Evolutionary conservation across 2,329 filamentous ascomycete species (phyloP).

Genomic region (Madurella mycetomatis): DNA sequence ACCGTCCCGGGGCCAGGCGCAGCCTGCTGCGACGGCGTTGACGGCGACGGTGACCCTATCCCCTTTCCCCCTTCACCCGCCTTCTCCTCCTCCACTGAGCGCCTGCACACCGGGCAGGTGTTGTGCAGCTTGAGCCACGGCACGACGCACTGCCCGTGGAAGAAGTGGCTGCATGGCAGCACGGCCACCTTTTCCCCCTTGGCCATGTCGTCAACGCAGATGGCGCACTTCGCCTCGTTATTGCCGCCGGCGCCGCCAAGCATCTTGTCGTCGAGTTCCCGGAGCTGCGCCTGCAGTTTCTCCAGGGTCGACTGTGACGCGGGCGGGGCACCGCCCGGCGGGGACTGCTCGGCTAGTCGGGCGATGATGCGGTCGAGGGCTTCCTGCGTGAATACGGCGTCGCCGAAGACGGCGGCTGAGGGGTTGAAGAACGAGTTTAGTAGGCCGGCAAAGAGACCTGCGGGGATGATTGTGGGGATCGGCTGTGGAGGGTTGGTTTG

Average conservation of each 20-base stretch:
- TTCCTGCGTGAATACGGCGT: slow-evolving; percentile 21
- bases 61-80: neutral
- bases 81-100: slow-evolving; percentile 17
- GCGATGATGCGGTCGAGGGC: slow-evolving; percentile 21
- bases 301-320: slow-evolving; percentile 20
- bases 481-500: neutral
- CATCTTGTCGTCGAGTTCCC: slow-evolving; percentile 21
- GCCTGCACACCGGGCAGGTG: slow-evolving; percentile 22
- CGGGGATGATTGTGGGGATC: neutral
- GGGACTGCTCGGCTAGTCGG: slow-evolving; percentile 16
- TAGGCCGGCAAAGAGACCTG: slow-evolving; percentile 2
- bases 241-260: slow-evolving; percentile 4
- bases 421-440: slow-evolving; percentile 15
- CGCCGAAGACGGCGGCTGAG: slow-evolving; percentile 11
- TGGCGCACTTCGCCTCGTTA: slow-evolving; percentile 8
- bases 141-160: slow-evolving; percentile 22
- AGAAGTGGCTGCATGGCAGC: slow-evolving; percentile 22
- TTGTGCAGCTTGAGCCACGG: slow-evolving; percentile 22
- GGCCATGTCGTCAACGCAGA: slow-evolving; percentile 19
- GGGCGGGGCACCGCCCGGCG: slow-evolving; percentile 17
- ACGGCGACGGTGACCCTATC: neutral
- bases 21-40: neutral
- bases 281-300: slow-evolving; percentile 8
- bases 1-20: neutral
- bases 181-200: slow-evolving; percentile 18